Conservation (phyloP, 2,329 filamentous ascomycete genomes). For the Fusarium robinianum region DNA sequence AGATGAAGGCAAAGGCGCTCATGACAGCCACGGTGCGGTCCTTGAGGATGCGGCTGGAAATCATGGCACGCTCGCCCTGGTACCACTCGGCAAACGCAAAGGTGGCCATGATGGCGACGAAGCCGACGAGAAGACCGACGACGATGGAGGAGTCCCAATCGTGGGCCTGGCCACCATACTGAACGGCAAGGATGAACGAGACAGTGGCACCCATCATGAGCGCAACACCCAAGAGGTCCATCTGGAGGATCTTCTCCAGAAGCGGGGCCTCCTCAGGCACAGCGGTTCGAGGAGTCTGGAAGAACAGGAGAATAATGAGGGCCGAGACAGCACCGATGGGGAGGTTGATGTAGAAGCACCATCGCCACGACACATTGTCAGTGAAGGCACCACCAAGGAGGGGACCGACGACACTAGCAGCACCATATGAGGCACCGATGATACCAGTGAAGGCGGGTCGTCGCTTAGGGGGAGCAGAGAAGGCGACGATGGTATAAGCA, state of each 20-base stretch:
- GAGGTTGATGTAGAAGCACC: conserved; percentile 49
- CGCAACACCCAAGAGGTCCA: conserved; percentile 52
- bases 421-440: conserved; percentile 43
- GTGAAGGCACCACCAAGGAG: conserved; percentile 46
- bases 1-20: conserved; percentile 48
- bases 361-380: conserved; percentile 45
- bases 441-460: conserved; percentile 46
- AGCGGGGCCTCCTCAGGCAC: conserved; percentile 44
- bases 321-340: conserved; percentile 44
- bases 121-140: conserved; percentile 50
- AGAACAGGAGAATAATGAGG: conserved; percentile 47
- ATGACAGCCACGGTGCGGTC: conserved; percentile 46
- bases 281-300: conserved; percentile 47
- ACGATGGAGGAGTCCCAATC: conserved; percentile 48
- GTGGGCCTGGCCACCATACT: conserved; percentile 52
- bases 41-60: conserved; percentile 46
- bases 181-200: conserved; percentile 51
- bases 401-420: conserved; percentile 45
- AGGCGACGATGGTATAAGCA: conserved; percentile 56
- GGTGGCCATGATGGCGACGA: conserved; percentile 39
- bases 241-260: conserved; percentile 52
- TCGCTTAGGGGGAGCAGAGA: conserved; percentile 43
- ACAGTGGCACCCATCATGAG: conserved; percentile 52
- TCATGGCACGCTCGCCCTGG: conserved; percentile 52
- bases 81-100: conserved; percentile 47